Conservation (phyloP, 345 rosid species). For the Passiflora organensis region DNA sequence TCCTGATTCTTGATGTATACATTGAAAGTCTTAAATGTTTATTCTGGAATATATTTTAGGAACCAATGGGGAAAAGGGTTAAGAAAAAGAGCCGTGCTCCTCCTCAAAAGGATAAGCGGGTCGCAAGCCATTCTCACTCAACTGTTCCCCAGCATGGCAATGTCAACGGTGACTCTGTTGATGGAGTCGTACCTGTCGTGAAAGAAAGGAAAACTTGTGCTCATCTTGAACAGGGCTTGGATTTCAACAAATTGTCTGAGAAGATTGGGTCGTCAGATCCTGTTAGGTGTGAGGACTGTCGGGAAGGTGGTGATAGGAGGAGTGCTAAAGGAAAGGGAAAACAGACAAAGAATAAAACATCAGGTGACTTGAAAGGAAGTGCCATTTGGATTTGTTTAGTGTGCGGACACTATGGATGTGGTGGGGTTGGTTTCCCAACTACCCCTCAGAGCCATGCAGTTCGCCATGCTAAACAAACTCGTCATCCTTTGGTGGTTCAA, state of each 20-base stretch:
- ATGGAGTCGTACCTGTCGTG: conserved; percentile 22
- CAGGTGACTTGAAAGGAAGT: conserved; percentile 13
- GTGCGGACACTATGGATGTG: conserved; percentile 87
- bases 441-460: conserved; percentile 68
- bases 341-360: conserved; percentile 59
- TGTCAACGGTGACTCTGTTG: conserved; percentile 25
- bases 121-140: conserved; percentile 27
- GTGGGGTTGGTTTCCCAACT: conserved; percentile 83
- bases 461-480: conserved; percentile 58
- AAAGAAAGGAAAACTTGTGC: conserved; percentile 51
- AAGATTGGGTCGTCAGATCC: conserved; percentile 49
- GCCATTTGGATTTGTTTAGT: conserved; percentile 92
- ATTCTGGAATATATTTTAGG: conserved; percentile 29
- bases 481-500: conserved; percentile 68
- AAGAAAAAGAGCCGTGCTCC: conserved; percentile 64
- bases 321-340: conserved; percentile 62
- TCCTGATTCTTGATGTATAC: no score
- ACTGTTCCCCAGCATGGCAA: conserved; percentile 30
- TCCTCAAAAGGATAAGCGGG: conserved; percentile 50
- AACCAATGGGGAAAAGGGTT: conserved; percentile 78
- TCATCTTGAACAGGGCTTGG: conserved; percentile 60
- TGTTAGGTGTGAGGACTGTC: conserved; percentile 72
- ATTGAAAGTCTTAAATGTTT: conserved; percentile 8
- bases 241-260: conserved; percentile 47
- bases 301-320: conserved; percentile 56